These are phyloP conservation scores for Pseudocercospora fuligena DNA, from an alignment of 2,329 filamentous ascomycete species.

Conservation along the genomic window DNA sequence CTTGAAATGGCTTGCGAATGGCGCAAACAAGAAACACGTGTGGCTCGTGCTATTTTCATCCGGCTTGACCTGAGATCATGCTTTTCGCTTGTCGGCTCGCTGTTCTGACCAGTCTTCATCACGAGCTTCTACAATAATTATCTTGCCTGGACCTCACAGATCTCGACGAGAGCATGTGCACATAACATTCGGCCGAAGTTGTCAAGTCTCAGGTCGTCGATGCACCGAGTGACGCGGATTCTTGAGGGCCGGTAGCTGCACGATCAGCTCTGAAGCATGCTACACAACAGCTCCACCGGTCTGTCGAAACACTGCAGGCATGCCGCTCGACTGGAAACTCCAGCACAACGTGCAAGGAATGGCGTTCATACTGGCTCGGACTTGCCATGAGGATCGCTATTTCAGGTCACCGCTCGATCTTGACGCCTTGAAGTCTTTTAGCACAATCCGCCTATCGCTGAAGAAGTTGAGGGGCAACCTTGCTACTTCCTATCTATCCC, in stretches of 20 bases:
- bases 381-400: neutral
- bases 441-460: slow-evolving; percentile 4
- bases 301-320: neutral
- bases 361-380: neutral
- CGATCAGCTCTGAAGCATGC: neutral
- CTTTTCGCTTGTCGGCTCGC: neutral
- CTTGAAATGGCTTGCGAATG: neutral
- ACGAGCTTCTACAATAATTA: neutral
- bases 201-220: neutral
- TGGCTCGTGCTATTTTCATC: slow-evolving; percentile 5
- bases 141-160: neutral
- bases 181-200: neutral
- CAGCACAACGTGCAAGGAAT: neutral
- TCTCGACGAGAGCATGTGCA: neutral
- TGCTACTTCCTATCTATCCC: slow-evolving; percentile 2
- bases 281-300: neutral
- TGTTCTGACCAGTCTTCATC: neutral
- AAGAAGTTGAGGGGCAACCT: neutral
- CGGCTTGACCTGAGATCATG: neutral
- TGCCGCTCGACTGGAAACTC: neutral
- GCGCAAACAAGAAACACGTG: neutral
- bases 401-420: neutral
- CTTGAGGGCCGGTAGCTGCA: neutral
- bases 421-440: neutral
- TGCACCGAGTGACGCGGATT: neutral